phyloP scores from a whole-genome alignment of 108 stramenopile species.

The Cyclotella distinguenda region DNA sequence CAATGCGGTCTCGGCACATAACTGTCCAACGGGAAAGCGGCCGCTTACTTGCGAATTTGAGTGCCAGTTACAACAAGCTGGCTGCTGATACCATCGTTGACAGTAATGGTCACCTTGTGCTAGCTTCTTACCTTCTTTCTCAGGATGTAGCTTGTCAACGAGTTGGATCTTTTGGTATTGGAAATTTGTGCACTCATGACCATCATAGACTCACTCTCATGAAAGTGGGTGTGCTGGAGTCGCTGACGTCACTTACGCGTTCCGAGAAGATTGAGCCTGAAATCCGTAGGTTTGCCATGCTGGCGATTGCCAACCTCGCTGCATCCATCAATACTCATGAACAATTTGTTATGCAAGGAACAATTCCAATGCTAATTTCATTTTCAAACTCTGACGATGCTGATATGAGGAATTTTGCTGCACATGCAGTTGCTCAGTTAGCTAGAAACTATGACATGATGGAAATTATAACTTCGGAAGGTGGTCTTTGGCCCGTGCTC shows the following conservation, averaged over 20 bases:
- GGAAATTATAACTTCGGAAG: conserved; percentile 70
- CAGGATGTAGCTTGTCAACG: conserved; percentile 74
- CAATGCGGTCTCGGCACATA: conserved; percentile 78
- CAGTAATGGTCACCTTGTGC: conserved; percentile 67
- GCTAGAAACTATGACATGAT: conserved; percentile 77
- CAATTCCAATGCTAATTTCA: conserved; percentile 77
- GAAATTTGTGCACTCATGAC: conserved; percentile 73
- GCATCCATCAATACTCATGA: conserved; percentile 68
- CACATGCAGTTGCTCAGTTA: conserved; percentile 76
- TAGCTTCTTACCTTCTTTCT: conserved; percentile 78
- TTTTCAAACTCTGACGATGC: conserved; percentile 71
- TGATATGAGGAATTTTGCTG: conserved; percentile 80
- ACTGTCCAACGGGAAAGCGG: conserved; percentile 85
- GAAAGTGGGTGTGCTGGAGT: conserved; percentile 72
- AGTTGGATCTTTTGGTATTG: conserved; percentile 78
- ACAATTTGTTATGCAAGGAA: conserved; percentile 68
- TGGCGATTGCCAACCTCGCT: conserved; percentile 80
- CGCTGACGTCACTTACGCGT: conserved; percentile 72
- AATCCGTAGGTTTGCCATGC: conserved; percentile 70
- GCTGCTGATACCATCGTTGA: conserved; percentile 54
- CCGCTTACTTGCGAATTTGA: conserved; percentile 71
- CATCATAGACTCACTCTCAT: conserved; percentile 60
- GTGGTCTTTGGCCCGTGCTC: conserved; percentile 82
- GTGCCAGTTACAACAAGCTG: conserved; percentile 46
- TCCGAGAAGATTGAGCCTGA: conserved; percentile 76